Base-by-base conservation (phyloP, 2,329 filamentous ascomycete species). In the Tolypocladium paradoxum region DNA sequence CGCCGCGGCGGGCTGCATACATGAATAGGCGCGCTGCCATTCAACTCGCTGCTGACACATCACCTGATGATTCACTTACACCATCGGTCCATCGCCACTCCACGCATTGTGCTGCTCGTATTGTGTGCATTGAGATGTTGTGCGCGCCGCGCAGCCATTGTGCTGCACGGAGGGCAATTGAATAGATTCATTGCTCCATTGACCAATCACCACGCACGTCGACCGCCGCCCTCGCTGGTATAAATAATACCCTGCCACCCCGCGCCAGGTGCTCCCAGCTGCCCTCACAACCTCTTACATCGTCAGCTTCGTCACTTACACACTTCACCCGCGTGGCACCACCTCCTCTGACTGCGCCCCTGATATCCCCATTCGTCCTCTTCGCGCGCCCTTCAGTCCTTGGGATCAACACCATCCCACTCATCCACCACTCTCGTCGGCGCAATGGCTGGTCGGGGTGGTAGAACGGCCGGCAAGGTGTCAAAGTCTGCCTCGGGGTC, bases 241-340 rank as follows among this genome's bases (percentile, higher is more conserved):
- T 53, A 33, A 27, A 35, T 35, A 27, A 35, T 35, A 49, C 6
- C 24, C 46, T 49, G 43, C 24, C 33, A 40, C 37, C 46, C 51
- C 48, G 27, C 34, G 56, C 53, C 58, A 59, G 54, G 52, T 60
- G 57, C 46, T 53, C 49, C 49, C 64, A 60, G 59, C 57, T 64
- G 62, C 53, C 22, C 27, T 31, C 18, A 20, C 27, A 46, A 31
- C 8, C 43, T 18, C 27, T 45, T n/a, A 5, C 43, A 46, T 46
- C 43, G 22, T 11, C 40, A n/a, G 3, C 16, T 11, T 16, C 40
- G 16, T 45, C 40, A 46, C 43, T 46, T 46, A 46, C 27, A 46
- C 43, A 46, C 43, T 11, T 22, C 14, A n/a, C 14, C 24, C 40
- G 7, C 36, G 18, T 18, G 18, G 7, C 18, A 5, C 20, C 36